These are phyloP conservation scores for Termitomyces sp. DNA, from an alignment of 768 basidiomycete genomes.

Conservation along the genomic window DNA sequence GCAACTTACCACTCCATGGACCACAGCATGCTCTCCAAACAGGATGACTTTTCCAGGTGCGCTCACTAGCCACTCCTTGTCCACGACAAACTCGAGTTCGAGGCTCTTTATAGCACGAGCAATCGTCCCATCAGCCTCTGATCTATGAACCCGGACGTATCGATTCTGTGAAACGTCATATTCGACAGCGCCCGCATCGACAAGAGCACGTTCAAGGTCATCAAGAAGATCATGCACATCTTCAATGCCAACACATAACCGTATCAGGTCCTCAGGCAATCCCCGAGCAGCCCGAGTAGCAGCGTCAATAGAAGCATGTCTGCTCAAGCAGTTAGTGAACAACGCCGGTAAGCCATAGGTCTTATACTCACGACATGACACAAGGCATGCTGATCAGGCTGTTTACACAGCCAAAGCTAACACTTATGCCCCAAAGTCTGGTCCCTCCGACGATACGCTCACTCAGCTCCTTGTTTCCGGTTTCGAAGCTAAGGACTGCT, in stretches of 20 bases:
- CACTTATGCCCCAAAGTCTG: constrained; percentile 94
- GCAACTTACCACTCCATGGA: constrained; percentile 85
- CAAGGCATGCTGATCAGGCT: constrained; percentile 99
- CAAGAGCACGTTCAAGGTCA: constrained; percentile 88
- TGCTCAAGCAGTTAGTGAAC: constrained; percentile 24
- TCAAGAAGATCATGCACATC: constrained; percentile 90
- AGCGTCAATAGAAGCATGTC: constrained; percentile 97
- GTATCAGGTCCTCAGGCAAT: constrained; percentile 96
- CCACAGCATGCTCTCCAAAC: constrained; percentile 98
- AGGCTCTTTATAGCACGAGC: constrained; percentile 68
- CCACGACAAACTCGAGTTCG: constrained; percentile 32
- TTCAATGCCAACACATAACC: constrained; percentile 97
- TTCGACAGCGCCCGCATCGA: constrained; percentile 86
- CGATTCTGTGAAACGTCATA: constrained; percentile 48
- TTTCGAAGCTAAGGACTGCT: constrained; percentile 92
- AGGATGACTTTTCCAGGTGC: constrained; percentile 98
- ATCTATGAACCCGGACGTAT: constrained; percentile 31
- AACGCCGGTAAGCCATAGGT: constrained; percentile 3
- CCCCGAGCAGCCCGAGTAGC: constrained; percentile 94
- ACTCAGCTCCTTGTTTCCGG: constrained; percentile 84
- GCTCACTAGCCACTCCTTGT: constrained; percentile 76
- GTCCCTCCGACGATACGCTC: constrained; percentile 92
- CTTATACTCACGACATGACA: constrained; percentile 89
- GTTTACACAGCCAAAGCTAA: constrained; percentile 98
- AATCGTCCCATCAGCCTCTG: constrained; percentile 33